Base-by-base conservation (phyloP, 306 rosid genomes). In the Prunus dulcis region DNA sequence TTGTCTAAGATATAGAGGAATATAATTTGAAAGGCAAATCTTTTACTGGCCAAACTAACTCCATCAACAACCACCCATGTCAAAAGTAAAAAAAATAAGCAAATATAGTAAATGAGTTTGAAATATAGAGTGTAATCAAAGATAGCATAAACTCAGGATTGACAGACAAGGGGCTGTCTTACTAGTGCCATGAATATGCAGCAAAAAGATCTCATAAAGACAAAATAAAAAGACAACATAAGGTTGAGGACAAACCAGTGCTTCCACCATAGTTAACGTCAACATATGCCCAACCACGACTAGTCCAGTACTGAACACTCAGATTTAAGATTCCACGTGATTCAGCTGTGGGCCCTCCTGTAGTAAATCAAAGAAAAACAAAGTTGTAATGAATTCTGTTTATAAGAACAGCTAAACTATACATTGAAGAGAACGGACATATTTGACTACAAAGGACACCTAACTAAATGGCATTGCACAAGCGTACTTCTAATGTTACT, bases 251-350 rank as follows among this genome's bases (percentile, higher is more conserved):
- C 98, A 77, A 84, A 95, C 99, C 99, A 75, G 98, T 91, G 93
- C 99, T 96, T 81, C 98, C 99, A 63, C 98, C 98, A 64, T 91
- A 96, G 80, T 96, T 96, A 82, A 92, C 98, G 82, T 92, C 93
- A 64, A 78, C 98, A 25, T 85, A 58, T 43, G 93, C 98, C 99
- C 99, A 96, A 45, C 99, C 97, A 41, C 97, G 87, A 81, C 99
- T 96, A 47, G 99, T 96, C 93, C 90, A 96, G 78, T 87, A 96
- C 81, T 92, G 99, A 83, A 96, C 66, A 73, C 84, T 87, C 75
- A 91, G 81, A 87, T 86, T 79, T 87, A 96, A 86, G 53, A 56
- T 66, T 84, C 93, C 98, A 67, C 51, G 97, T 38, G 98, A 32
- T 89, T 95, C 99, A 70, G 70, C 22, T 5, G 99, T 92, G 53